phyloP scores from a whole-genome alignment of 257 asterid genomes.

The Solanum gracilifrons region DNA sequence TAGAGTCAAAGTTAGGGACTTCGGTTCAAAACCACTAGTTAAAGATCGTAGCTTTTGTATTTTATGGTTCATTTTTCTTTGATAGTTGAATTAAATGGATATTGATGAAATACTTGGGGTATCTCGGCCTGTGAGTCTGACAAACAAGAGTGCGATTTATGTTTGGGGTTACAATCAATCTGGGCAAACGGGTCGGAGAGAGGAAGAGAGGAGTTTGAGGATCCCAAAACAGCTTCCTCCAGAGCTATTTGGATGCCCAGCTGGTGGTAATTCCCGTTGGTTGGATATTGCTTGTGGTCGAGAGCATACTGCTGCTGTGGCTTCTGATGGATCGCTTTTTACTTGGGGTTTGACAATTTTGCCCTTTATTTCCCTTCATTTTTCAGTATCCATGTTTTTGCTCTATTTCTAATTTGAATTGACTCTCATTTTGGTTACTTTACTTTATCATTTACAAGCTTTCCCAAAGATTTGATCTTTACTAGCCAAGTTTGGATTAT shows the following conservation, averaged over 20 bases:
- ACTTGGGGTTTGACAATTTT: slow-evolving; percentile 68
- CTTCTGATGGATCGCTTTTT: slow-evolving; percentile 87
- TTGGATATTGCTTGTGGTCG: slow-evolving; percentile 87
- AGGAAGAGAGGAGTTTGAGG: slow-evolving; percentile 45
- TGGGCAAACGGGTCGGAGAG: slow-evolving; percentile 83
- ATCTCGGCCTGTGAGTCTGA: slow-evolving; percentile 26
- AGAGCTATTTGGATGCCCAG: slow-evolving; percentile 80
- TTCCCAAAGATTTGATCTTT: neutral
- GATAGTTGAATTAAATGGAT: slow-evolving; percentile 36
- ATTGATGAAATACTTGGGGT: slow-evolving; percentile 75
- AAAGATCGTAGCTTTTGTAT: neutral
- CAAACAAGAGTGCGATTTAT: slow-evolving; percentile 82
- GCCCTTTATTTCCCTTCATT: neutral
- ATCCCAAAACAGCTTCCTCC: slow-evolving; percentile 79
- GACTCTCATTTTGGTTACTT: neutral
- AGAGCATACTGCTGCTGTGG: slow-evolving; percentile 82
- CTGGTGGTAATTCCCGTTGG: slow-evolving; percentile 63
- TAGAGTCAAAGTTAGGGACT: neutral
- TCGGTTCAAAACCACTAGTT: neutral
- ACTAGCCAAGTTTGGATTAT: neutral
- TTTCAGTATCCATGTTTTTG: neutral
- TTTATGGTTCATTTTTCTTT: neutral
- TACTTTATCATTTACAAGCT: neutral
- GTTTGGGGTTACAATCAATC: slow-evolving; percentile 89
- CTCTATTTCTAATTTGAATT: neutral